Base-by-base conservation (phyloP, 2,329 filamentous ascomycete species). In the Clarireedia monteithiana region DNA sequence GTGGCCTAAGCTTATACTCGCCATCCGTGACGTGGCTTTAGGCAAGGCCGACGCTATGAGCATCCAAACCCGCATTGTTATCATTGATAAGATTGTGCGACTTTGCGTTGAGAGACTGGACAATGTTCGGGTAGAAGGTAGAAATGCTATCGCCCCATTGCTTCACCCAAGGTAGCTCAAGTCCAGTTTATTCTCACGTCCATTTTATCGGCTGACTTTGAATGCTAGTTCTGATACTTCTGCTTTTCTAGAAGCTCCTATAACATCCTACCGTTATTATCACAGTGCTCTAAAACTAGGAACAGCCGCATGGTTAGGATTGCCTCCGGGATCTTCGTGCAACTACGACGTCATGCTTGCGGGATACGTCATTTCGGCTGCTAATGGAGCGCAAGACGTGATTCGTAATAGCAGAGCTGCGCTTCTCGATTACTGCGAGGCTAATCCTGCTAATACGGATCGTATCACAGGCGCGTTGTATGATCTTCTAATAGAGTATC, bases 21-120 rank as follows among this genome's bases (percentile, higher is more conserved):
- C 10, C 10, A 12, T 12, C 30, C 4, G 10, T 12, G 30, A 34
- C 9, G 12, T 12, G 30, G 30, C 30, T 34, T 4, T 34, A 34
- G 9, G 30, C 30, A 12, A 34, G 2, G 3, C 10, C 9, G 0
- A 34, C 5, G 9, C 4, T 12, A 12, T 12, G 30, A 12, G 10
- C 10, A 12, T 12, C 3, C 30, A 12, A 34, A 12, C 10, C 9
- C 10, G 9, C 4, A 34, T 14, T 12, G 10, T 14, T 12, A 4
- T 34, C 30, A 9, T 60, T 46, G 56, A 59, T 6, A 59, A 56
- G 26, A 46, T 78, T 2, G 74, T 89, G 34, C 81, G 91, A 1
- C 77, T 97, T 14, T 85, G 90, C 2, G 82, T 88, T 0, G 94
- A 99, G 71, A 96, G 95, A 68, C 78, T 97, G 2, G 92, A 97